Percentiles rank a stretch among this genome's conserved stretches.
Conservation (phyloP, 225 moss, liverwort and hornwort species). For the Physcomitrellopsis africana region DNA sequence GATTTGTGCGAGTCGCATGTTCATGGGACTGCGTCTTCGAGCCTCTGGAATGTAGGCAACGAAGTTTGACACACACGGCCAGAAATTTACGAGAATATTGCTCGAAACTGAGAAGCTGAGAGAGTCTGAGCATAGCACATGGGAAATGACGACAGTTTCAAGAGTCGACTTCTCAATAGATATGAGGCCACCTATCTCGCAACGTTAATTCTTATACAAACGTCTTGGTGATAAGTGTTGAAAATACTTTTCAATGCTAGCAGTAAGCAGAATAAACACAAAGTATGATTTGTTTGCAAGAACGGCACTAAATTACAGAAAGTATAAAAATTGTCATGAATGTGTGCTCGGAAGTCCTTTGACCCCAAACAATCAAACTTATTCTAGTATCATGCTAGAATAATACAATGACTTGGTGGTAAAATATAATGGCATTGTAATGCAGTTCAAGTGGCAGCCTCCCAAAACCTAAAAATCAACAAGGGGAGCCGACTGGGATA, state of each 20-base stretch:
- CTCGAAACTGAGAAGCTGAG: no score
- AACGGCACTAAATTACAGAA: conserved; percentile 2
- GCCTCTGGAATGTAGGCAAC: no score
- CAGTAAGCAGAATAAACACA: not conserved
- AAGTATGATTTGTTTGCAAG: not conserved
- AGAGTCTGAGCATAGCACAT: no score
- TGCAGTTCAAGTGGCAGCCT: not conserved
- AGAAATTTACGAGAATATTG: no score
- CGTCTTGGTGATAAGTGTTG: not conserved
- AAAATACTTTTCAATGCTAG: not conserved
- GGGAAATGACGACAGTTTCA: no score
- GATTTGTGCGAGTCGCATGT: no score
- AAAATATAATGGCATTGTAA: not conserved
- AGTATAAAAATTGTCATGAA: conserved; percentile 6
- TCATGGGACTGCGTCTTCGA: no score
- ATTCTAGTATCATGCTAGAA: not conserved
- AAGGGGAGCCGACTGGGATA: conserved; percentile 12
- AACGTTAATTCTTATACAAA: no score
- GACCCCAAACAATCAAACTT: conserved; percentile 7
- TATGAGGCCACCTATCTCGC: no score
- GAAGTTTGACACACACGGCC: no score
- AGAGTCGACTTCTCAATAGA: no score
- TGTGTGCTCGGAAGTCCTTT: conserved; percentile 13
- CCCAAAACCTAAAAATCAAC: conserved; percentile 18
- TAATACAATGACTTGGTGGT: not conserved